Evolutionary conservation across 2,329 filamentous ascomycete species (phyloP), one percentile per base, ranked within the genome.

Genomic region (Pseudogymnoascus sp.): DNA sequence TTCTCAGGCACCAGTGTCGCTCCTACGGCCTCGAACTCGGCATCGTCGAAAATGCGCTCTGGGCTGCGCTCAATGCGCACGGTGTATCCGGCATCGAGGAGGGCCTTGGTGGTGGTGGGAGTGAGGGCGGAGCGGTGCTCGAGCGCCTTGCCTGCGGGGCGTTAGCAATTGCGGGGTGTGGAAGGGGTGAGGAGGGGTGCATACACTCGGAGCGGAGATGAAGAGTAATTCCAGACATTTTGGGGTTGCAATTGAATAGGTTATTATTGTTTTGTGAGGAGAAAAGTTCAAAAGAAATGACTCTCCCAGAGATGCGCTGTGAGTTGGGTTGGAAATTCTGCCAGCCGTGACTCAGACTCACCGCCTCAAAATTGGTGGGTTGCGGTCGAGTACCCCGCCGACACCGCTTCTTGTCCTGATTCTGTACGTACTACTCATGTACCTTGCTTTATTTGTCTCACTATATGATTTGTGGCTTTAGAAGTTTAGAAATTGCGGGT

Each of bases 1-100:
- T 87, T 85, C 68, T 85, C 82, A 13, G 83, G 81, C 13, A 92
- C 85, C 21, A 92, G 79, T 13, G 79, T 83, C 51, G 86, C 87
- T 60, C 89, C 89, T 34, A 82, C 81, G 65, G 81, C 78, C 75
- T 83, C 80, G 69, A 86, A 89, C 72, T 89, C 86, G 45, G 73
- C 75, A 69, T 86, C 83, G 34, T 83, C 79, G 68, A 83, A 87
- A 71, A 91, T 90, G 64, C 89, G 81, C 72, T 84, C 82, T n/a
- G 83, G 82, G 65, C 83, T 85, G 66, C 83, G 81, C 79, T 92
- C 89, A 61, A 90, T 84, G 61, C 83, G 83, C 69, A 92, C 81
- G 23, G 80, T 80, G 74, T 90, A 91, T 66, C 88, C 88, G 43
- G 86, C 87, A 67, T 89, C 82, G 63, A 90, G 78, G 62, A 91